Evolutionary conservation across 148 eudicot species (phyloP).

Genomic region (Vaccinium vitisidaea): DNA sequence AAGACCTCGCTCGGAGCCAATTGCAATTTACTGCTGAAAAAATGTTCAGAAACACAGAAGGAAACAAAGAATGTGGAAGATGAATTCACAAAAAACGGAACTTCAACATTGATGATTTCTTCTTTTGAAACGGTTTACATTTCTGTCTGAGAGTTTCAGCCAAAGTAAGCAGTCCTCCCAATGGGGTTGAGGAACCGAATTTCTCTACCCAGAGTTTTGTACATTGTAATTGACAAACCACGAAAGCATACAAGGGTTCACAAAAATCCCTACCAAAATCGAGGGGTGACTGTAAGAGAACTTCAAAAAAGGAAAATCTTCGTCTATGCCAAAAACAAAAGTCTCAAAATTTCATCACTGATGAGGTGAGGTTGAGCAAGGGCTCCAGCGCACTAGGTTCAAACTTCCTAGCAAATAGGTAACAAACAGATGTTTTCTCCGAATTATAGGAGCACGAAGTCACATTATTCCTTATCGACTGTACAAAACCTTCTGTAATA

Average conservation of each 20-base stretch:
- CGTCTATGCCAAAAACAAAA: background rate
- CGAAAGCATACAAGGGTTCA: background rate
- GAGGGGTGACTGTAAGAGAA: background rate
- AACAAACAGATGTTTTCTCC: background rate
- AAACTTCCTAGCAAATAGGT: constrained; percentile 11
- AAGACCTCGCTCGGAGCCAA: background rate
- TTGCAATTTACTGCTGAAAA: background rate
- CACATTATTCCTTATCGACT: background rate
- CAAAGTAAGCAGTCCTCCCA: background rate
- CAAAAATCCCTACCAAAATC: background rate
- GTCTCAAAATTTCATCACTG: constrained; percentile 3
- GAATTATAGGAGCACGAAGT: background rate
- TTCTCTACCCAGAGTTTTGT: background rate
- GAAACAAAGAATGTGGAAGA: background rate
- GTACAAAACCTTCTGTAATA: background rate
- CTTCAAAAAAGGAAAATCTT: background rate
- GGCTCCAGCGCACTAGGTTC: constrained; percentile 2
- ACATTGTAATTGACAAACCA: background rate
- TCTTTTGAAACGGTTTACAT: background rate
- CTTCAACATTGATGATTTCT: background rate
- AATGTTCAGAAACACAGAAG: background rate
- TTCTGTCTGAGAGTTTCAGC: background rate
- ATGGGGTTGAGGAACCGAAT: background rate
- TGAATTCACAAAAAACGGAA: background rate
- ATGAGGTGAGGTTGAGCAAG: background rate